Percentiles rank a stretch among this genome's conserved stretches.
Evolutionary conservation across 441 rosid species (phyloP).

Genomic region (Manihot esculenta): DNA sequence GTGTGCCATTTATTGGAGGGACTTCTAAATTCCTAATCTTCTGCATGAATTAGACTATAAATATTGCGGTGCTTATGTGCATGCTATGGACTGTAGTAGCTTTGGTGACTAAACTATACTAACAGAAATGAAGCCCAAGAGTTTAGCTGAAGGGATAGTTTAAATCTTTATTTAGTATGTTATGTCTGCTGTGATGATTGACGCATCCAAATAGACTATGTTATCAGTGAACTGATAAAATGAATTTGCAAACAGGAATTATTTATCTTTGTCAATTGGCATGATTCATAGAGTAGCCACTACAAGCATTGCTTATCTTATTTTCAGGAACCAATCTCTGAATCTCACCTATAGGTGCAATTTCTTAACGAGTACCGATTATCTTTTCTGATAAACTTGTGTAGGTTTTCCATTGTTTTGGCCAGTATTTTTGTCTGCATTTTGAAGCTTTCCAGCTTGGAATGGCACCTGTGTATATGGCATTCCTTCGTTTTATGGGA

Average conservation of each 20-base stretch:
- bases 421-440: conserved; percentile 92
- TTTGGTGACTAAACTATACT: neutral
- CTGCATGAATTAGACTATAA: no score
- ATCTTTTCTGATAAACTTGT: conserved; percentile 6
- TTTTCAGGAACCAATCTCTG: neutral
- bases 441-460: conserved; percentile 97
- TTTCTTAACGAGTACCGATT: conserved; percentile 3
- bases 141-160: neutral
- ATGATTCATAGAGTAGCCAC: neutral
- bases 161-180: neutral
- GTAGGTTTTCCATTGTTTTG: conserved; percentile 92
- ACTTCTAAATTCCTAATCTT: neutral
- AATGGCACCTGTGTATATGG: conserved; percentile 94
- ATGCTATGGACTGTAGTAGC: neutral
- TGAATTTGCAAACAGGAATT: neutral
- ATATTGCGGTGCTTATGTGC: neutral
- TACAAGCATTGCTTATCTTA: neutral
- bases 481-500: conserved; percentile 90
- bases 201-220: neutral
- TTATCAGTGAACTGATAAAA: neutral
- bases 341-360: neutral
- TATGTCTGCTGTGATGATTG: conserved; percentile 15
- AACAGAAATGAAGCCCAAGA: neutral
- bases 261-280: neutral
- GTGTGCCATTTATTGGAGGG: neutral